phyloP scores from a whole-genome alignment of 768 basidiomycete genomes.

The Boletus subparvulus region DNA sequence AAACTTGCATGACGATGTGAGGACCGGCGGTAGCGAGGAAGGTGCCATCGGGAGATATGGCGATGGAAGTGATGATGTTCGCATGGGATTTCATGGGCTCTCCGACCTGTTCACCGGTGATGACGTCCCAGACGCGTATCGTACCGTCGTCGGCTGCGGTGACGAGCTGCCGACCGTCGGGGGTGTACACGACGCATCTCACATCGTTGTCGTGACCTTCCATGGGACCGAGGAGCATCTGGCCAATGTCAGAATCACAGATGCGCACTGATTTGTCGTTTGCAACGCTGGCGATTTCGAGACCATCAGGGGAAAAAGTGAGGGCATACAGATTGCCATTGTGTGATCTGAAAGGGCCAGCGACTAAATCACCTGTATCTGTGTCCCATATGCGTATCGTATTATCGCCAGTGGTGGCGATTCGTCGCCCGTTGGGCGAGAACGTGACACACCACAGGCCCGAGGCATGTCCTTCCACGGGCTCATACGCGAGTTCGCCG shows the following conservation, averaged over 20 bases:
- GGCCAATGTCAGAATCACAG: conserved; percentile 38
- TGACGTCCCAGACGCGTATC: conserved; percentile 31
- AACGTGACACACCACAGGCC: conserved; percentile 32
- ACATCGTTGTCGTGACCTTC: conserved; percentile 31
- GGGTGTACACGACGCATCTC: conserved; percentile 32
- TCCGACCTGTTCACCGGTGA: conserved; percentile 31
- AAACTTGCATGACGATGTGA: conserved; percentile 30
- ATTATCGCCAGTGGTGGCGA: conserved; percentile 35
- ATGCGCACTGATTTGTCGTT: conserved; percentile 33
- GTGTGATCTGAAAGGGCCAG: conserved; percentile 31
- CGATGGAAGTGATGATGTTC: conserved; percentile 31
- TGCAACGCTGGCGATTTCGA: conserved; percentile 32
- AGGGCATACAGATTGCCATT: conserved; percentile 32
- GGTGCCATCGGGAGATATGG: conserved; percentile 31
- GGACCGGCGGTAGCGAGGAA: conserved; percentile 35
- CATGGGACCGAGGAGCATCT: conserved; percentile 28
- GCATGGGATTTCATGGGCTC: conserved; percentile 30
- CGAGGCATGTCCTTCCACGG: conserved; percentile 27
- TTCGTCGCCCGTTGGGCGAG: conserved; percentile 31
- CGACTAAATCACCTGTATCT: conserved; percentile 23
- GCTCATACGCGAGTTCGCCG: conserved; percentile 22
- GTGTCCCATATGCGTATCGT: conserved; percentile 34
- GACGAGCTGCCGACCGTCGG: conserved; percentile 27
- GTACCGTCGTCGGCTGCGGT: conserved; percentile 33
- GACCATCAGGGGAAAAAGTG: conserved; percentile 39